These are phyloP conservation scores for Geotrichum citri-aurantii DNA, from an alignment of 1,139 yeast species.

Conservation along the genomic window DNA sequence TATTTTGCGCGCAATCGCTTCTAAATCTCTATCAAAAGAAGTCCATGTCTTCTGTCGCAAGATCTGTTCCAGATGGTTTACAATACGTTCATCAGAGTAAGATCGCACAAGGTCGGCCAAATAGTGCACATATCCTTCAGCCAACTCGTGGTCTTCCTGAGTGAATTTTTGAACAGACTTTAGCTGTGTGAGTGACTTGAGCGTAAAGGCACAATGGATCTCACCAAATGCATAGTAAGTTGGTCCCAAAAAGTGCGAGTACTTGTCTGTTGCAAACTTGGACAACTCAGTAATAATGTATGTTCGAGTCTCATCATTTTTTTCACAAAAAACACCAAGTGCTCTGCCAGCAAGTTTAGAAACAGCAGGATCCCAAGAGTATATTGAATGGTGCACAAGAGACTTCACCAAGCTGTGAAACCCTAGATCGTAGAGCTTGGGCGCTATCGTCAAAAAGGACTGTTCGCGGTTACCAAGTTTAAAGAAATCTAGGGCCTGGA, in stretches of 20 bases:
- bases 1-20: constrained; percentile 1
- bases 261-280: not conserved
- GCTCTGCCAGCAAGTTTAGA: constrained; percentile 37
- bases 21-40: not conserved
- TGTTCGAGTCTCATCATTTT: not conserved
- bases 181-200: not conserved
- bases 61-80: constrained; percentile 3
- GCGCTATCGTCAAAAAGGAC: constrained; percentile 38
- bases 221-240: constrained; percentile 26
- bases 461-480: constrained; percentile 40
- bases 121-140: constrained; percentile 14
- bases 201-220: not conserved
- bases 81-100: not conserved
- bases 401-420: constrained; percentile 24
- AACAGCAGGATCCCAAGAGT: constrained; percentile 38
- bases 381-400: constrained; percentile 20
- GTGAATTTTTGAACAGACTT: not conserved
- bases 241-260: constrained; percentile 20
- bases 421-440: constrained; percentile 32
- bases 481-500: constrained; percentile 53
- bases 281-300: not conserved
- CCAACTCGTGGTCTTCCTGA: constrained; percentile 8
- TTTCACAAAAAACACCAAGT: constrained; percentile 17
- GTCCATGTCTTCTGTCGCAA: constrained; percentile 5
- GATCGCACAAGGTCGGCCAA: not conserved